A percentile compares a stretch with the other conserved stretches of the same genome.
phyloP scores from a whole-genome alignment of 1,284 basidiomycete genomes.

The Sporisorium graminicola region DNA sequence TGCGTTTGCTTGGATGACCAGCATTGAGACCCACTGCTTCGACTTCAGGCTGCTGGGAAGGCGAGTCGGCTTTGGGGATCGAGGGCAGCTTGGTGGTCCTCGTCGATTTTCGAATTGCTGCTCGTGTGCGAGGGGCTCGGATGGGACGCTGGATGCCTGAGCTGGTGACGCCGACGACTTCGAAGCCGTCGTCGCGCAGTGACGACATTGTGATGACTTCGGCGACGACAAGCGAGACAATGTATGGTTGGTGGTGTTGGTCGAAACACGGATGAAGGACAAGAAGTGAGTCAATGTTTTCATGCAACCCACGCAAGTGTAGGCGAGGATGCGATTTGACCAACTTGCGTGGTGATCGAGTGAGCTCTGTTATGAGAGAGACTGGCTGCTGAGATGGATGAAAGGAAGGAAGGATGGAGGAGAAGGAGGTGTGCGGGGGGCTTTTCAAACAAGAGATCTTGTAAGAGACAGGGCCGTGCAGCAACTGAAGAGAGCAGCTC shows the following conservation, averaged over 20 bases:
- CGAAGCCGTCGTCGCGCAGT: conserved; percentile 12
- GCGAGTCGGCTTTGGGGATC: conserved; percentile 17
- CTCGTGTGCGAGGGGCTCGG: neutral
- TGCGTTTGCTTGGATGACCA: conserved; percentile 6
- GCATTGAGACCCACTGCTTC: conserved; percentile 4
- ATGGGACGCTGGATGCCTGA: conserved; percentile 4
- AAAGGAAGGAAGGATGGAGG: neutral
- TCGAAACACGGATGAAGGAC: neutral
- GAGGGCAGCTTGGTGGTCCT: conserved; percentile 26
- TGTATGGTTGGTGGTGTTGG: neutral
- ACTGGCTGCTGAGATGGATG: neutral
- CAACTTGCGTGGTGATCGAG: neutral
- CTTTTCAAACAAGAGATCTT: neutral
- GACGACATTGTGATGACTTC: conserved; percentile 1
- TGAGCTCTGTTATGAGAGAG: neutral
- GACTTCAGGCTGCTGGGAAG: neutral
- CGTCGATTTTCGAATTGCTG: conserved; percentile 6
- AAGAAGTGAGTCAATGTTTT: neutral
- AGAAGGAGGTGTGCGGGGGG: neutral
- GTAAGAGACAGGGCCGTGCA: neutral
- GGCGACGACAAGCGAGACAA: neutral
- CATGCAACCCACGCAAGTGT: neutral
- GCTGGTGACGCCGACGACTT: conserved; percentile 11
- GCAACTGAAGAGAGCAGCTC: neutral
- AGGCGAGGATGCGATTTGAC: neutral